Evolutionary conservation across 2,329 filamentous ascomycete species (phyloP).

Genomic region (Trichoderma sp.): DNA sequence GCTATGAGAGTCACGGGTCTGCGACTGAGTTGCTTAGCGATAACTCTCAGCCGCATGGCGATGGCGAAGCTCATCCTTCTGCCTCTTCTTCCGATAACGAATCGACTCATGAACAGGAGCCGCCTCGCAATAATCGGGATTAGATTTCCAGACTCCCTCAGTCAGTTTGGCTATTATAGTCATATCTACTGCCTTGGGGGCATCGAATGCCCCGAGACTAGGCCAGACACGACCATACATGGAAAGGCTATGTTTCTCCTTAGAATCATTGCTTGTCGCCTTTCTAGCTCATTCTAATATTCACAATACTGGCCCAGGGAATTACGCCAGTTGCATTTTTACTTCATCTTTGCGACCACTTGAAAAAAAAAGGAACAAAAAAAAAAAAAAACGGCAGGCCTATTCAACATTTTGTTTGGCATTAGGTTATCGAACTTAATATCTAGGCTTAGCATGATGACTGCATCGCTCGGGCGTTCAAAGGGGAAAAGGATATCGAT

Average conservation of each 20-base stretch:
- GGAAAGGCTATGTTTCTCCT: neutral
- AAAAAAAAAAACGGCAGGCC: neutral
- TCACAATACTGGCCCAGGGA: neutral
- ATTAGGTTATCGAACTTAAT: conserved; percentile 29
- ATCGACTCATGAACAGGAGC: conserved; percentile 23
- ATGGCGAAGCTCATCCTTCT: conserved; percentile 34
- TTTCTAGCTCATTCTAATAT: conserved; percentile 4
- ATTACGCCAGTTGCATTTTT: neutral
- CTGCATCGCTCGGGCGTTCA: conserved; percentile 40
- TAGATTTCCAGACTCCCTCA: neutral
- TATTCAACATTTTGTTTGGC: conserved; percentile 16
- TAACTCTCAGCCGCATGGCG: conserved; percentile 36
- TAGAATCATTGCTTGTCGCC: neutral
- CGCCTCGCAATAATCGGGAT: neutral
- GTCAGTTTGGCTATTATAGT: neutral
- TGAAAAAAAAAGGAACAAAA: neutral
- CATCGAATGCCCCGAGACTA: neutral
- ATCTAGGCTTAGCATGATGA: conserved; percentile 35
- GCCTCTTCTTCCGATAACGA: conserved; percentile 39
- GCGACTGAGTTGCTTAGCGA: conserved; percentile 45
- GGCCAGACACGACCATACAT: neutral
- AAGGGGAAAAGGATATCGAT: conserved; percentile 31
- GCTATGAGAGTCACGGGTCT: conserved; percentile 50
- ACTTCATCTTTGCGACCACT: conserved; percentile 2
- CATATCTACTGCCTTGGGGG: neutral